Conservation (phyloP, 176 grass and related monocot genomes). For the Avena atlantica region DNA sequence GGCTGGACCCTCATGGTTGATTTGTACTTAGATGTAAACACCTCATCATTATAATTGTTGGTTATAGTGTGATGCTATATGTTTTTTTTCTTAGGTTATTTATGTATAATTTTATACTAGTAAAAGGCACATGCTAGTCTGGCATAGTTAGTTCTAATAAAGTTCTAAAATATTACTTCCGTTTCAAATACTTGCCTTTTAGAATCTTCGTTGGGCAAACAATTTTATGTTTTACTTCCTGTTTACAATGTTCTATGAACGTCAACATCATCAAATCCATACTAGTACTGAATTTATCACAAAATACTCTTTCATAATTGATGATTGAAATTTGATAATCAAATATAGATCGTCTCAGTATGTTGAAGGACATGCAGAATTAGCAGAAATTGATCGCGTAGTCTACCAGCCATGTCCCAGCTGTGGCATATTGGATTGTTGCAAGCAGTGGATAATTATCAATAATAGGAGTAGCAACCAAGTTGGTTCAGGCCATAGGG, state of each 20-base stretch:
- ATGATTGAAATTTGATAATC: neutral
- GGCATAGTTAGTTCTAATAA: neutral
- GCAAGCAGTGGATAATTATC: neutral
- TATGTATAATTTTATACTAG: neutral
- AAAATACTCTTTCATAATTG: neutral
- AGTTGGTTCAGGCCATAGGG: neutral
- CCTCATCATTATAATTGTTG: neutral
- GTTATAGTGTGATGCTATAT: neutral
- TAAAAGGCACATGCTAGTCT: neutral
- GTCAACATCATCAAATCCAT: neutral
- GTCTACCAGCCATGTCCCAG: neutral
- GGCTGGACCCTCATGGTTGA: neutral
- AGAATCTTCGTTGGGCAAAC: neutral
- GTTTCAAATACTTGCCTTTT: neutral
- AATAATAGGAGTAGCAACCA: neutral
- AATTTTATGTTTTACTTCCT: neutral
- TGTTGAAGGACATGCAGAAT: neutral
- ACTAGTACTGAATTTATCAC: neutral
- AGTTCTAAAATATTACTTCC: neutral
- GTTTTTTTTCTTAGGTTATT: neutral
- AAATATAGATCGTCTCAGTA: neutral
- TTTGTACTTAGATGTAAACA: conserved; percentile 7
- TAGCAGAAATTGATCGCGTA: neutral
- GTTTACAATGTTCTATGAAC: neutral
- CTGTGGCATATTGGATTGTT: neutral